phyloP scores from a whole-genome alignment of 1,284 basidiomycete species.

The Boletellus deceptivus region DNA sequence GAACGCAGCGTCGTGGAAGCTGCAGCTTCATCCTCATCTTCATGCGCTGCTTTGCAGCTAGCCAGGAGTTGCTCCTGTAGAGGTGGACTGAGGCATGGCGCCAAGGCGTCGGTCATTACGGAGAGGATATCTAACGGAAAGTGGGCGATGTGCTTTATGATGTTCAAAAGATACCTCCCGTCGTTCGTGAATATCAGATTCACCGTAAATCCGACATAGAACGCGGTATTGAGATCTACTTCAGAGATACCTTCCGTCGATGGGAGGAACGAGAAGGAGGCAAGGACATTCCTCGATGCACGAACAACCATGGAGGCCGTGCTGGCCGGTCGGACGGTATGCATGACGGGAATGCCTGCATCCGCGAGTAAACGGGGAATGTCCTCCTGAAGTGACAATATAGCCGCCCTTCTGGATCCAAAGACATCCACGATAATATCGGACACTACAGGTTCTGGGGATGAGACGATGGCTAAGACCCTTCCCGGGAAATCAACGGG shows the following conservation, averaged over 20 bases:
- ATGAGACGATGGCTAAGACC: conserved; percentile 49
- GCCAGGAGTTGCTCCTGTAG: conserved; percentile 21
- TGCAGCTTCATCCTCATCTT: conserved; percentile 34
- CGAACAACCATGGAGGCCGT: conserved; percentile 42
- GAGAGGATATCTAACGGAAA: conserved; percentile 33
- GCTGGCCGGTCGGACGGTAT: conserved; percentile 34
- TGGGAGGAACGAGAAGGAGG: conserved; percentile 28
- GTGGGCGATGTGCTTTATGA: conserved; percentile 30
- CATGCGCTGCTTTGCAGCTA: conserved; percentile 29
- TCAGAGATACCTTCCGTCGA: conserved; percentile 21
- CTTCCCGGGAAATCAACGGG: conserved; percentile 55
- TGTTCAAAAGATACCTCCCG: conserved; percentile 24
- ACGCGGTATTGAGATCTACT: conserved; percentile 29
- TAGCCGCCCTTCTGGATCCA: conserved; percentile 35
- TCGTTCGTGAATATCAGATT: conserved; percentile 34
- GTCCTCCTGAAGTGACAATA: conserved; percentile 35
- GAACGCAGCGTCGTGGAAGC: conserved; percentile 29
- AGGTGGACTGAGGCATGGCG: conserved; percentile 23
- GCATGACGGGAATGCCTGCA: conserved; percentile 25
- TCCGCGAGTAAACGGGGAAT: conserved; percentile 32
- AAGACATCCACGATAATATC: conserved; percentile 51
- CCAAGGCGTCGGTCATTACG: conserved; percentile 30
- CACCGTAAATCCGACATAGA: conserved; percentile 32
- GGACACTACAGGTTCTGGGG: conserved; percentile 32
- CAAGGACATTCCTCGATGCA: conserved; percentile 40